A percentile compares a stretch with the other conserved stretches of the same genome.
Evolutionary conservation across 768 basidiomycete species (phyloP).

Genomic region (Tubosaeta brunneosetosa): DNA sequence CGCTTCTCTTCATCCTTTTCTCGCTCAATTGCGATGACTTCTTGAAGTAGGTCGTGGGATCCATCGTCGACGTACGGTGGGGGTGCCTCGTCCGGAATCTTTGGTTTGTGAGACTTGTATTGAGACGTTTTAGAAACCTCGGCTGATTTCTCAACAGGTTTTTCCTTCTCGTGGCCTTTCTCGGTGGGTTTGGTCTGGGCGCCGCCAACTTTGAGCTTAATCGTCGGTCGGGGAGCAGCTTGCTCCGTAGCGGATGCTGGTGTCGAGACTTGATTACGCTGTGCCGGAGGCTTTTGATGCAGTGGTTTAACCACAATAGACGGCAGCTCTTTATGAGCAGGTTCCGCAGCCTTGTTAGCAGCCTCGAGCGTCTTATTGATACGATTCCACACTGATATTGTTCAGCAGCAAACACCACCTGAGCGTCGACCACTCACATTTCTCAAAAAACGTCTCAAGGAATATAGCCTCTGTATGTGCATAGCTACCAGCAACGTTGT

Average conservation of each 20-base stretch:
- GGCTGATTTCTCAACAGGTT: slow-evolving; percentile 22
- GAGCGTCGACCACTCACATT: slow-evolving; percentile 49
- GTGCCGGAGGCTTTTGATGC: slow-evolving; percentile 15
- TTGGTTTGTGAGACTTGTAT: slow-evolving; percentile 40
- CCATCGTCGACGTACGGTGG: slow-evolving; percentile 74
- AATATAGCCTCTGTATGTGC: slow-evolving; percentile 72
- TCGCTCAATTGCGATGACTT: slow-evolving; percentile 75
- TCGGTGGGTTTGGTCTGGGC: slow-evolving; percentile 33
- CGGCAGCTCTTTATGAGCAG: slow-evolving; percentile 22
- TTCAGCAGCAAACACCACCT: slow-evolving; percentile 6
- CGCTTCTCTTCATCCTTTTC: slow-evolving; percentile 56
- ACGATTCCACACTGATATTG: slow-evolving; percentile 73
- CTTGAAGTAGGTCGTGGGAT: slow-evolving; percentile 75
- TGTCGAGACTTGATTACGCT: slow-evolving; percentile 6
- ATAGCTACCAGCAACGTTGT: slow-evolving; percentile 69
- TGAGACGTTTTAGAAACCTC: slow-evolving; percentile 36
- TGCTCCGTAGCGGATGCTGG: slow-evolving; percentile 21
- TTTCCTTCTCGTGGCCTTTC: slow-evolving; percentile 28
- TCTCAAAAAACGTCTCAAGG: slow-evolving; percentile 80
- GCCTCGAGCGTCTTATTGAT: slow-evolving; percentile 81
- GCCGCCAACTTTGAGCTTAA: slow-evolving; percentile 66
- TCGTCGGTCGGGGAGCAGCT: slow-evolving; percentile 48
- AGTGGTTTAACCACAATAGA: slow-evolving; percentile 22
- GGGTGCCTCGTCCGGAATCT: slow-evolving; percentile 45
- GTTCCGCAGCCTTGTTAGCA: slow-evolving; percentile 42